phyloP scores from a whole-genome alignment of 495 filamentous ascomycete genomes.

The Neurospora sp. region DNA sequence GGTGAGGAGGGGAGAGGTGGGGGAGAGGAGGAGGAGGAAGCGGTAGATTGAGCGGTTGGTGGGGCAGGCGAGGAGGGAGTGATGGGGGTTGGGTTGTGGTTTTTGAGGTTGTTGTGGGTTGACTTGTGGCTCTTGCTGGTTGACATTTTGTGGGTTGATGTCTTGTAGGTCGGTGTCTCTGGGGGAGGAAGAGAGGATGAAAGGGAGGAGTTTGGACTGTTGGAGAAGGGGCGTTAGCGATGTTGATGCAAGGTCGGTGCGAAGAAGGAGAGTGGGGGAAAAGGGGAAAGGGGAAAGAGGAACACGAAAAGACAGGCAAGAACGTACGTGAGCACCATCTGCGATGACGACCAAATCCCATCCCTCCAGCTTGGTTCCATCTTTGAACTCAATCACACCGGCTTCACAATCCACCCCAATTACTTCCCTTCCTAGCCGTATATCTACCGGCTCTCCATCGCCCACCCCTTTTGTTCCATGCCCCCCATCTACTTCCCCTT shows the following conservation, averaged over 20 bases:
- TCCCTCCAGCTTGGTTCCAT: constrained; percentile 5
- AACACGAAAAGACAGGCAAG: too few species aligned
- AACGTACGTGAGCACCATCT: constrained; percentile 24
- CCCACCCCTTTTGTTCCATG: not conserved
- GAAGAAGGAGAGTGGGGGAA: too few species aligned
- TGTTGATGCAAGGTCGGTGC: too few species aligned
- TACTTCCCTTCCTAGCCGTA: constrained; percentile 20
- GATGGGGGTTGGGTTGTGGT: too few species aligned
- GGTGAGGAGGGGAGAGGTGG: constrained; percentile 16
- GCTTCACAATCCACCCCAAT: too few species aligned
- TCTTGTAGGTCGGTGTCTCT: too few species aligned
- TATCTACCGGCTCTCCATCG: constrained; percentile 18
- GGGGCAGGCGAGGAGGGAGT: constrained; percentile 2
- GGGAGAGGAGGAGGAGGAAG: constrained; percentile 31
- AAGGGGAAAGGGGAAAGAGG: too few species aligned
- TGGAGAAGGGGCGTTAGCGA: not conserved
- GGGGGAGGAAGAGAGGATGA: not conserved
- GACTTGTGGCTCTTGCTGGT: not conserved
- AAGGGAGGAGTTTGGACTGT: not conserved
- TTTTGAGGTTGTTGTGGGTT: not conserved
- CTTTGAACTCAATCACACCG: constrained; percentile 9
- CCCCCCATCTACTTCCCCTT: not conserved
- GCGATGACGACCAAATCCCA: constrained; percentile 20
- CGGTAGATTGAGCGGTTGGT: constrained; percentile 34
- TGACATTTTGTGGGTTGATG: too few species aligned